Percentiles rank a stretch among this genome's conserved stretches.
Conservation (phyloP, 179 eudicot genomes). For the Amaranthus tricolor region DNA sequence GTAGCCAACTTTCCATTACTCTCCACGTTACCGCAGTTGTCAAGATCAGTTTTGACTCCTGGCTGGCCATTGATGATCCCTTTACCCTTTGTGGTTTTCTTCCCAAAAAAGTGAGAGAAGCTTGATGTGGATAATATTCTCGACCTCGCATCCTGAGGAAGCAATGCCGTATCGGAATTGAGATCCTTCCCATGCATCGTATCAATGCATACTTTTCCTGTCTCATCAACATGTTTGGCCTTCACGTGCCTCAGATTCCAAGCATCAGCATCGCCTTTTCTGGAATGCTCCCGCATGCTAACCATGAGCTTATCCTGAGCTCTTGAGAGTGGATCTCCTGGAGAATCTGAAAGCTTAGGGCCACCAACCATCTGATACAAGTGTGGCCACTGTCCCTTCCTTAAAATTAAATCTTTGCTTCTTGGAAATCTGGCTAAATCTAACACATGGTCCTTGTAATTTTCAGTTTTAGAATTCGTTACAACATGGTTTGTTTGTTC, state of each 20-base stretch:
- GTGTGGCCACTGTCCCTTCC: constrained; percentile 38
- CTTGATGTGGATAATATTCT: constrained; percentile 36
- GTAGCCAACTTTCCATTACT: constrained; percentile 14
- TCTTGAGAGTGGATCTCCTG: constrained; percentile 30
- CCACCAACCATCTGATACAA: constrained; percentile 34
- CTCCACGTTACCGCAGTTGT: constrained; percentile 15
- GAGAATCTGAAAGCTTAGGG: constrained; percentile 16
- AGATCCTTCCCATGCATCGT: constrained; percentile 20
- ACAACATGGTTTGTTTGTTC: constrained; percentile 14
- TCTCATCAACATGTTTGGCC: constrained; percentile 19
- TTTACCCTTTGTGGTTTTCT: constrained; percentile 37
- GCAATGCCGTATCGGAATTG: constrained; percentile 25
- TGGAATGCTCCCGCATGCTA: constrained; percentile 31
- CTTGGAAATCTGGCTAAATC: constrained; percentile 16
- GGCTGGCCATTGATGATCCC: constrained; percentile 26
- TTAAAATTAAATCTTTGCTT: constrained; percentile 18
- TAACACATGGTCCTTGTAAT: constrained; percentile 10
- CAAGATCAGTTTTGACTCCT: constrained; percentile 14
- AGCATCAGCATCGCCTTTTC: constrained; percentile 23
- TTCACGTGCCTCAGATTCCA: constrained; percentile 26
- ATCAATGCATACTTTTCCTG: constrained; percentile 18
- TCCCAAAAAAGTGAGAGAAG: constrained; percentile 41
- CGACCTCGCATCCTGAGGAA: constrained; percentile 29
- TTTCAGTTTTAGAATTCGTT: constrained; percentile 14
- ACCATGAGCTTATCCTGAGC: constrained; percentile 35